Evolutionary conservation across 306 rosid genomes (phyloP).

Genomic region (Begonia peltatifolia): DNA sequence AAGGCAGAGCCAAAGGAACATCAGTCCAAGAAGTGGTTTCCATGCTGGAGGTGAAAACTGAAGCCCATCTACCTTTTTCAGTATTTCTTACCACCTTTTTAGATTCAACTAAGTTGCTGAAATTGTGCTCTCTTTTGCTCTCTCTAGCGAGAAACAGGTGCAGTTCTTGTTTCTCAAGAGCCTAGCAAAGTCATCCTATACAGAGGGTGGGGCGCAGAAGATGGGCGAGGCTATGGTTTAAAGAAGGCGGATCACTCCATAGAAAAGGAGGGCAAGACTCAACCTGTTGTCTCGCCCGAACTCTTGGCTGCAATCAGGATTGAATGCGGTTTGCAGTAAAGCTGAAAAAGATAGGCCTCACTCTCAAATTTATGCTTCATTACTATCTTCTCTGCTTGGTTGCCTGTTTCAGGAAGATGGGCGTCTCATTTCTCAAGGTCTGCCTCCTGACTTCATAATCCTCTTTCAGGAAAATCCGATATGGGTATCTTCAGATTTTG

Average conservation of each 20-base stretch:
- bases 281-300: slow-evolving; percentile 42
- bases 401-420: too few species aligned
- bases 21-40: slow-evolving; percentile 70
- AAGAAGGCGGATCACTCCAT: slow-evolving; percentile 10
- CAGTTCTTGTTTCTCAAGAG: slow-evolving; percentile 73
- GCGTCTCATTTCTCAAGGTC: too few species aligned
- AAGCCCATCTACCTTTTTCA: neutral
- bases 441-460: too few species aligned
- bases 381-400: too few species aligned
- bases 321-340: slow-evolving; percentile 60
- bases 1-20: slow-evolving; percentile 86
- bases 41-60: slow-evolving; percentile 55
- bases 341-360: neutral
- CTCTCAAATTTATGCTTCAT: too few species aligned
- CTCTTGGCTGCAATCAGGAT: slow-evolving; percentile 73
- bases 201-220: slow-evolving; percentile 81
- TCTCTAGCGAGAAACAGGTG: slow-evolving; percentile 69
- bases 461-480: too few species aligned
- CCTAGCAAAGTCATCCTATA: slow-evolving; percentile 77
- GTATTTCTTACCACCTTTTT: too few species aligned
- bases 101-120: neutral
- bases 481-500: too few species aligned
- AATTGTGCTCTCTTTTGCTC: neutral
- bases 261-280: slow-evolving; percentile 13
- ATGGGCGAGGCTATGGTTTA: slow-evolving; percentile 8